Evolutionary conservation across 768 basidiomycete species (phyloP), one percentile per base, ranked within the genome.

Genomic region (Podaxis carcinomalis): DNA sequence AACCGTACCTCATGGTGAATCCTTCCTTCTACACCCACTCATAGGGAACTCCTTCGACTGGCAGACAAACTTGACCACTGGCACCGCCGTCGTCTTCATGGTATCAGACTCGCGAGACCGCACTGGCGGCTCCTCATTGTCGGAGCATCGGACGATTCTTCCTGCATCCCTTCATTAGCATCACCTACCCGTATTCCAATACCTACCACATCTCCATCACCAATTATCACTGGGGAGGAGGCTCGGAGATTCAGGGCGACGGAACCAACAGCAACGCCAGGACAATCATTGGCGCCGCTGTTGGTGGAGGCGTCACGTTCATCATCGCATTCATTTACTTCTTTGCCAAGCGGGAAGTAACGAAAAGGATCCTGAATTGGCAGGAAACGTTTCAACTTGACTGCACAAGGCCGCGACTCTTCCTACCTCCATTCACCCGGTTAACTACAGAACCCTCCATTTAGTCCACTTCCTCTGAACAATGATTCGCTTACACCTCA

Each of bases 21-120:
- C 67, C 5, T 70, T 73, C 53, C 13, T 57, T 39, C 37, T 70
- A 9, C 56, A 63, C 32, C 63, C 70, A 2, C 66, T 67, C 4
- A 13, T 50, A 9, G 64, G 65, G 4, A 64, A 69, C 51, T 58
- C 65, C 3, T 73, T 70, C 56, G 55, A 28, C 32, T 72, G 70
- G 70, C 63, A 59, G 50, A 66, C 68, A 3, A 69, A 68, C 37
- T 40, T 70, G n/a, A 66, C 72, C 4, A 65, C 67, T 11, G 70
- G 71, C 21, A 69, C 68, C 2, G 59, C 63, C 10, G 62, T 69
- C 28, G 16, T 65, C 4, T 72, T 73, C 55, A 64, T 62, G 44
- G 62, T 71, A 54, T 64, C 61, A n/a, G 72, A 73, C 59, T 59
- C 72, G 4, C 35, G 54, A 44, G 64, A 65, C 25, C 58, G 69